Base-by-base conservation (phyloP, 805 yeast genomes). In the Pichia californica region DNA sequence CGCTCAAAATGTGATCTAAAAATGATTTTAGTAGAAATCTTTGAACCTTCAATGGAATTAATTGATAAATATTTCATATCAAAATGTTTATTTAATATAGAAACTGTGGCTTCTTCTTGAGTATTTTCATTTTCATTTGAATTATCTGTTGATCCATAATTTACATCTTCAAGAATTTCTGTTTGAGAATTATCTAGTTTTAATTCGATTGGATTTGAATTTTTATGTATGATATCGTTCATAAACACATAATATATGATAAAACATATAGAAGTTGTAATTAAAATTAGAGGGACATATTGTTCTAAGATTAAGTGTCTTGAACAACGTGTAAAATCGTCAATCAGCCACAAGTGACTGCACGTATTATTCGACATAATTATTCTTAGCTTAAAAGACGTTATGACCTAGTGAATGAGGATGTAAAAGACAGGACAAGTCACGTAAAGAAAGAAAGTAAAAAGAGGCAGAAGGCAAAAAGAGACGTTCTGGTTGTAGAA, bases 1-100 rank as follows among this genome's bases (percentile, higher is more conserved):
- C 79, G 71, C 50, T 83, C 91, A n/a, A 48, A 48, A 8, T 63
- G 53, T 23, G 69, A 65, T 57, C 85, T 76, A 42, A 62, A 67
- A 2, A 80, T 68, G 18, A 70, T 56, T 46, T 68, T 62, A n/a
- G 67, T 56, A 4, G 88, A 87, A 47, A 78, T 79, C 8, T 81
- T 76, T 10, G 73, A 70, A 6, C 88, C 88, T 58, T 80, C 81
- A 9, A 71, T 69, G 46, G 74, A 73, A 2, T 73, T 63, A 15
- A 79, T 74, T 13, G 72, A 65, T 30, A 83, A 58, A 18, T 73
- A 70, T 16, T 74, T 68, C 27, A 83, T 69, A 51, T 84, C 84
- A 51, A 83, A 84, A 58, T 83, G 93, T 36, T 73, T 74, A 27
- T 75, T 75, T 34, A 46, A 16, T 8, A 44, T 34, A 2, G 33